phyloP scores from a whole-genome alignment of 176 grass and related monocot species.

The Saccharum officinarum region DNA sequence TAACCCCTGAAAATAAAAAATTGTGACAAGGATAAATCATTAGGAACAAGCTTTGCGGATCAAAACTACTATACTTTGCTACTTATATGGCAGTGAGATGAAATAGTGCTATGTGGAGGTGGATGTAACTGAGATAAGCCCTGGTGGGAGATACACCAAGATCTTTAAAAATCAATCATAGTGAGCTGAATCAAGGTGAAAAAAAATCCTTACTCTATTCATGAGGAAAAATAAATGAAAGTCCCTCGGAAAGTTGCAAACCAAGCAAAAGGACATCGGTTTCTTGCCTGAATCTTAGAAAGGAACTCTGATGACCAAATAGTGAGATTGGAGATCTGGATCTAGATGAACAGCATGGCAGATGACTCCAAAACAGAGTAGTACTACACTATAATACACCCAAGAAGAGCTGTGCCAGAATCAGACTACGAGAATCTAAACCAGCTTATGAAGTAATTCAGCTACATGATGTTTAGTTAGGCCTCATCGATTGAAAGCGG shows the following conservation, averaged over 20 bases:
- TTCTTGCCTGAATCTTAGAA: no score
- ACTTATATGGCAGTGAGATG: no score
- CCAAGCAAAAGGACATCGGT: background rate
- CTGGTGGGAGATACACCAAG: background rate
- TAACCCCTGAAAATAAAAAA: background rate
- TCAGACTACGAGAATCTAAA: background rate
- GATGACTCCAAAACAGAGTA: background rate
- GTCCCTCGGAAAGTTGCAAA: background rate
- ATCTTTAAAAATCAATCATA: background rate
- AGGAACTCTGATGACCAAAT: no score
- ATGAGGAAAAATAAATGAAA: background rate
- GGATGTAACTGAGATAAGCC: background rate
- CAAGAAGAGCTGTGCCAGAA: background rate
- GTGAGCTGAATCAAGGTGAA: background rate
- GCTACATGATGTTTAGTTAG: background rate
- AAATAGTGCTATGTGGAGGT: background rate
- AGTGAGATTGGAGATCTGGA: no score
- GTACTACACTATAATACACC: no score
- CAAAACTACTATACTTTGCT: background rate
- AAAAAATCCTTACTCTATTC: background rate
- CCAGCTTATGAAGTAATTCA: background rate
- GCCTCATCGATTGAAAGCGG: background rate
- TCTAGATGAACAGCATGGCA: no score
- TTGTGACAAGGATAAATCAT: background rate
- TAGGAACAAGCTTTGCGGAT: background rate